Base-by-base conservation (phyloP, 352 stramenopile species). In the Pythium aristosporum region DNA sequence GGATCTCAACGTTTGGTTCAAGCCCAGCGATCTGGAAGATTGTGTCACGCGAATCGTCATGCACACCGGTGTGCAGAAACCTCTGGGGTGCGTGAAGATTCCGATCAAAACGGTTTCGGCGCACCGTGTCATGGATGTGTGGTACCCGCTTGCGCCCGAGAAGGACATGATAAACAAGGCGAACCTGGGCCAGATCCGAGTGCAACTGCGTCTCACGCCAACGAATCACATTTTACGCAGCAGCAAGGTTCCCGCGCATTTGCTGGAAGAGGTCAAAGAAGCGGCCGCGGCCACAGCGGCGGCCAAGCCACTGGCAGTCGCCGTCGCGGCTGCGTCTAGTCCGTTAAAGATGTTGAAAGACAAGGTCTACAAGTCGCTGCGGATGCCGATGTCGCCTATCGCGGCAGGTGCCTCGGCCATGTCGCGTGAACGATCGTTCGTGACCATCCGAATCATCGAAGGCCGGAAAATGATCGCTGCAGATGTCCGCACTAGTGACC, bases 121-220 rank as follows among this genome's bases (percentile, higher is more conserved):
- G 0, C 78, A 88, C 59, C 82, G 82, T 8, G 71, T 76, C 0
- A 71, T 82, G 8, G 80, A 92, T 57, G 71, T 72, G 20, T 92
- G 82, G 82, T 89, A 85, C 32, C 70, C 75, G 2, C 76, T 92
- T 34, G 77, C 72, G 2, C 80, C 80, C 1, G 82, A 86, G 16
- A 82, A 75, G 21, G 79, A 88, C 4, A 92, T 92, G 82, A 48
- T 88, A 6, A 75, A 89, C 59, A 87, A 86, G 50, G 70, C 68
- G 2, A 68, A 83, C 28, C 72, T 89, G 5, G 82, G 82, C 2
- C 74, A 86, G 34, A 68, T 92, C 15, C 74, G 82, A 20, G 76
- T 92, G 15, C 70, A 87, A 43, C 54, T 90, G 1, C 64, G 76
- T 3, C 59, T 87, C 0, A 49, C 70, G 10, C 65, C 81, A 36